Percentiles rank a stretch among this genome's conserved stretches.
Evolutionary conservation across 176 grass and related monocot genomes (phyloP).

Genomic region (Cenchrus purpureus): DNA sequence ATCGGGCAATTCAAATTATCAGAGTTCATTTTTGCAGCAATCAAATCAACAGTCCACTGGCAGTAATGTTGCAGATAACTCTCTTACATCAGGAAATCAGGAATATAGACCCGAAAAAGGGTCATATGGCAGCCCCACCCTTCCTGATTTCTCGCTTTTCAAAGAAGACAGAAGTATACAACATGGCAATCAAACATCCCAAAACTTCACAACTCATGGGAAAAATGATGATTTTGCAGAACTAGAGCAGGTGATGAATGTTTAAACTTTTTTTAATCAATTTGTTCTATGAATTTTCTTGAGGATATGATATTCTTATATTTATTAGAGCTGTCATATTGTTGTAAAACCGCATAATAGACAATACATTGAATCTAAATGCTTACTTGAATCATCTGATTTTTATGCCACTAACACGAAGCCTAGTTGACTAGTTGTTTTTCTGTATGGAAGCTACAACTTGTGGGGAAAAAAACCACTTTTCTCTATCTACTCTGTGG

Average conservation of each 20-base stretch:
- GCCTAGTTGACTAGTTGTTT: not conserved
- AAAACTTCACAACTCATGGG: conserved; percentile 48
- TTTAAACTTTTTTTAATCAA: not conserved
- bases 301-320: conserved; percentile 25
- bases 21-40: conserved; percentile 45
- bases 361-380: not conserved
- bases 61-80: conserved; percentile 42
- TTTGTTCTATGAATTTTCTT: conserved; percentile 29
- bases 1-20: conserved; percentile 49
- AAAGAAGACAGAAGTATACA: conserved; percentile 48
- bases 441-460: conserved; percentile 12
- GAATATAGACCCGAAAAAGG: conserved; percentile 55
- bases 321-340: conserved; percentile 12
- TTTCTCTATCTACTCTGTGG: conserved; percentile 12
- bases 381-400: conserved; percentile 1
- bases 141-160: conserved; percentile 44
- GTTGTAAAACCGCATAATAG: not conserved
- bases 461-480: not conserved
- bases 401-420: conserved; percentile 16
- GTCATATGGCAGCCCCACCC: conserved; percentile 40
- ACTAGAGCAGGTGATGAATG: conserved; percentile 86
- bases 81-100: conserved; percentile 40
- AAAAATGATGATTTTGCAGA: conserved; percentile 91
- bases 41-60: conserved; percentile 44
- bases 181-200: conserved; percentile 42